Conservation (phyloP, 352 stramenopile genomes). For the Blastocystis sp. region DNA sequence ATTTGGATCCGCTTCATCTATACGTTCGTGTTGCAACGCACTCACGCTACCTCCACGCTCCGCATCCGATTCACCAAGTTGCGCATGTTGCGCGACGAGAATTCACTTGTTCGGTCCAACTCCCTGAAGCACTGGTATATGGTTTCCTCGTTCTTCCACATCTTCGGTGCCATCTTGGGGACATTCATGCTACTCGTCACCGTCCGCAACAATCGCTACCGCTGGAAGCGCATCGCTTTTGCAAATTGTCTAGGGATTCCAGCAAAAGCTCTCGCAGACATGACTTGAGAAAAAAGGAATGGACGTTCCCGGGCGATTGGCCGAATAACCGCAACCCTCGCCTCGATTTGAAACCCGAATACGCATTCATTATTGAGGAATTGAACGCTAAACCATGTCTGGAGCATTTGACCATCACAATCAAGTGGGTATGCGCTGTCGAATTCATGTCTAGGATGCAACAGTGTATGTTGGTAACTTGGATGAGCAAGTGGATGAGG, state of each 20-base stretch:
- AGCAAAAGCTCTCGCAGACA: constrained; percentile 33
- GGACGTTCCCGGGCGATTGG: neutral
- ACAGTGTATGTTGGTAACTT: constrained; percentile 96
- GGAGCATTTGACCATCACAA: constrained; percentile 75
- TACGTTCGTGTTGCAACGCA: neutral
- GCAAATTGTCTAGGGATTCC: constrained; percentile 25
- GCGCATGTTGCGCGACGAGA: neutral
- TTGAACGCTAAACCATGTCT: constrained; percentile 60
- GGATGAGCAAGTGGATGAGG: constrained; percentile 82
- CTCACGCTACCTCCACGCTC: neutral
- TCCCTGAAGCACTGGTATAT: neutral
- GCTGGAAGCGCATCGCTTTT: constrained; percentile 22
- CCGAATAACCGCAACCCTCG: neutral
- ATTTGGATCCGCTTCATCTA: constrained; percentile 48
- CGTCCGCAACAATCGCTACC: neutral
- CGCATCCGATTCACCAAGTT: neutral
- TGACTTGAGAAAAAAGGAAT: constrained; percentile 21
- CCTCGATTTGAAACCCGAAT: neutral
- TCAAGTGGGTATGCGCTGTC: constrained; percentile 59
- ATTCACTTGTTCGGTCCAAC: neutral
- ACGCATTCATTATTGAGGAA: neutral
- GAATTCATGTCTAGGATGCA: constrained; percentile 70
- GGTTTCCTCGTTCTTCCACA: constrained; percentile 3
- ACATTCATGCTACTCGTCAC: neutral
- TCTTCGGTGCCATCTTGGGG: constrained; percentile 22